Base-by-base conservation (phyloP, 2,329 filamentous ascomycete species). In the Cytospora paraplurivora region DNA sequence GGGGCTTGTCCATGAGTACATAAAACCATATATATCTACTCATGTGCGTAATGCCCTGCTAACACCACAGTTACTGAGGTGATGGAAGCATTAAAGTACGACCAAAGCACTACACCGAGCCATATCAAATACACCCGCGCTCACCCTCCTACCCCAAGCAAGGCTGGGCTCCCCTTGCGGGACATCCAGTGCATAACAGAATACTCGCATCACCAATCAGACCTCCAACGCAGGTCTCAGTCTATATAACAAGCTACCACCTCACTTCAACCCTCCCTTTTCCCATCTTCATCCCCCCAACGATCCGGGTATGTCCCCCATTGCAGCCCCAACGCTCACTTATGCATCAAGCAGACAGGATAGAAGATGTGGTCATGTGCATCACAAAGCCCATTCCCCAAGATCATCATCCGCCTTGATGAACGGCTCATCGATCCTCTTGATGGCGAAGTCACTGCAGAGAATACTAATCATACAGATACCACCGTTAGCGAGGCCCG, bases 391-490 rank as follows among this genome's bases (percentile, higher is more conserved):
- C 95, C 95, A 99, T 71, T 96, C 93, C 62, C 88, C 86, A 67
- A 80, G 79, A 73, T 93, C 85, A 71, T 97, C 94, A 27, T 83
- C 82, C 5, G 83, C 78, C 41, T 83, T 85, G 62, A 98, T 86
- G 73, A 99, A 98, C 0, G 95, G 93, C 78, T 97, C 92, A 71
- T 97, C 92, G 64, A 99, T 92, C 71, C 91, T 86, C 79, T 93
- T 96, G 72, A 99, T 96, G 3, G 94, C 95, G 77, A 96, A 87
- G 68, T 99, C 95, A 73, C 93, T 93, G 76, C 95, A 99, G 21
- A 99, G 79, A 61, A 98, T 93, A 81, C 93, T 95, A 69, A 34
- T 54, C 10, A 27, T 19, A 27, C 7, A 10, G 34, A 59, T 34
- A 38, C 57, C 47, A 41, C 37, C 17, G 50, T 21, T 17, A 63